These are phyloP conservation scores for Pythium apleroticum DNA, from an alignment of 352 stramenopile genomes.

Conservation along the genomic window DNA sequence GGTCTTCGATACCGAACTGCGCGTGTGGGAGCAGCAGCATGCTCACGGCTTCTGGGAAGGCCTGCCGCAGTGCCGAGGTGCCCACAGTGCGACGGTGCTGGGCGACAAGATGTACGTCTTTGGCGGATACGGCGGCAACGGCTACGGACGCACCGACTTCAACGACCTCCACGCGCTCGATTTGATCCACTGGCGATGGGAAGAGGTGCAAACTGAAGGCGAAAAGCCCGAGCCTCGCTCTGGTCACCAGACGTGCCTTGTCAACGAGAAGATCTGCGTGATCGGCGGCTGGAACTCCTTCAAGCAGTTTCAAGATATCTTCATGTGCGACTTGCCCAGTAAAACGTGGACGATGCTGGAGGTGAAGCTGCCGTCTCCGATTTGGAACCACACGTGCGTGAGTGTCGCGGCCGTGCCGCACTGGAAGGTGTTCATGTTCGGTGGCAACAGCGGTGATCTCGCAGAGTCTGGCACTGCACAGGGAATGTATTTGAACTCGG, in stretches of 20 bases:
- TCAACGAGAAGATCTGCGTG: conserved; percentile 92
- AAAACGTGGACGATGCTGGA: conserved; percentile 83
- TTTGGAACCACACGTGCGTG: conserved; percentile 95
- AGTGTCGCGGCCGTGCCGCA: conserved; percentile 94
- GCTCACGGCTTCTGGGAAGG: conserved; percentile 88
- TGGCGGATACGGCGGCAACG: conserved; percentile 95
- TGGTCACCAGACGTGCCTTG: conserved; percentile 91
- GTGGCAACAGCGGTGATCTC: conserved; percentile 94
- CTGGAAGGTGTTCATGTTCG: conserved; percentile 98
- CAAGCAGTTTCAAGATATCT: conserved; percentile 96
- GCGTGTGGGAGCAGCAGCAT: conserved; percentile 93
- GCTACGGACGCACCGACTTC: conserved; percentile 94
- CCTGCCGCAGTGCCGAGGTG: conserved; percentile 88
- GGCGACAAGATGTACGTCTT: conserved; percentile 93
- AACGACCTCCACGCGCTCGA: conserved; percentile 94
- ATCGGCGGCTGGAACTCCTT: conserved; percentile 96
- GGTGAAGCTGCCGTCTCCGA: conserved; percentile 58
- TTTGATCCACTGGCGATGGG: conserved; percentile 91
- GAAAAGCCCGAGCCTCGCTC: conserved; percentile 91
- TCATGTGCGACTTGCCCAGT: conserved; percentile 88
- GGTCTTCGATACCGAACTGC: conserved; percentile 93
- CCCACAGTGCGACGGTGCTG: conserved; percentile 89
- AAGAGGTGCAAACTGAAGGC: conserved; percentile 82
- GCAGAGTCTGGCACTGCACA: conserved; percentile 82
- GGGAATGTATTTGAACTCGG: conserved; percentile 88